Percentiles rank a stretch among this genome's conserved stretches.
phyloP scores from a whole-genome alignment of 345 rosid genomes.

The Hibiscus tridactylites region DNA sequence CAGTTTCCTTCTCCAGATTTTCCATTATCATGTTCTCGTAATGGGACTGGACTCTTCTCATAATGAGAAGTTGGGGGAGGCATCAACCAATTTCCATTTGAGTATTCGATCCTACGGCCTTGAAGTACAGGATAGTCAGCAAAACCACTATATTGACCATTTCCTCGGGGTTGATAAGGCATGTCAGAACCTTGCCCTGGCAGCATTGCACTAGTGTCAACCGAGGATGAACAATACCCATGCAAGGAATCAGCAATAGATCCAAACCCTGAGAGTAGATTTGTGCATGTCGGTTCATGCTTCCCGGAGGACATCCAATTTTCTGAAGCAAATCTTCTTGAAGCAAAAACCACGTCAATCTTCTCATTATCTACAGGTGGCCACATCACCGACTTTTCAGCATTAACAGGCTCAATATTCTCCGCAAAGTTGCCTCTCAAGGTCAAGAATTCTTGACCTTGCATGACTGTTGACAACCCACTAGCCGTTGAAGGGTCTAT shows the following conservation, averaged over 20 bases:
- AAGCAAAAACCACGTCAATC: constrained; percentile 38
- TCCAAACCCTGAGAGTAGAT: constrained; percentile 61
- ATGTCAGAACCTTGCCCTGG: constrained; percentile 26
- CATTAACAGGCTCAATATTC: constrained; percentile 38
- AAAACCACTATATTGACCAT: constrained; percentile 24
- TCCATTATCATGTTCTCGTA: constrained; percentile 29
- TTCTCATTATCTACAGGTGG: constrained; percentile 49
- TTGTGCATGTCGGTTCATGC: constrained; percentile 46
- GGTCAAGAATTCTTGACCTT: constrained; percentile 71
- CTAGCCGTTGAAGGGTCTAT: constrained; percentile 46
- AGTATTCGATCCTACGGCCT: constrained; percentile 31
- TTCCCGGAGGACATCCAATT: constrained; percentile 37
- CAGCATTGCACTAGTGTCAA: constrained; percentile 26
- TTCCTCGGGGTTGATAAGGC: constrained; percentile 30
- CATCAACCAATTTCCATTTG: constrained; percentile 50
- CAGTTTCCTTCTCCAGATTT: constrained; percentile 48
- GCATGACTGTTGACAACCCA: constrained; percentile 64
- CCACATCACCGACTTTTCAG: constrained; percentile 51
- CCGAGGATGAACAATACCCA: constrained; percentile 26
- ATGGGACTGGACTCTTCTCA: constrained; percentile 24
- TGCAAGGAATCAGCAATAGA: constrained; percentile 28
- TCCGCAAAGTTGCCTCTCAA: constrained; percentile 49
- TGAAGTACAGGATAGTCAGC: constrained; percentile 35
- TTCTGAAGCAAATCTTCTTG: constrained; percentile 43
- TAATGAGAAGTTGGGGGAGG: constrained; percentile 29